Base-by-base conservation (phyloP, 306 rosid species). In the Pterocarpus macrocarpus region DNA sequence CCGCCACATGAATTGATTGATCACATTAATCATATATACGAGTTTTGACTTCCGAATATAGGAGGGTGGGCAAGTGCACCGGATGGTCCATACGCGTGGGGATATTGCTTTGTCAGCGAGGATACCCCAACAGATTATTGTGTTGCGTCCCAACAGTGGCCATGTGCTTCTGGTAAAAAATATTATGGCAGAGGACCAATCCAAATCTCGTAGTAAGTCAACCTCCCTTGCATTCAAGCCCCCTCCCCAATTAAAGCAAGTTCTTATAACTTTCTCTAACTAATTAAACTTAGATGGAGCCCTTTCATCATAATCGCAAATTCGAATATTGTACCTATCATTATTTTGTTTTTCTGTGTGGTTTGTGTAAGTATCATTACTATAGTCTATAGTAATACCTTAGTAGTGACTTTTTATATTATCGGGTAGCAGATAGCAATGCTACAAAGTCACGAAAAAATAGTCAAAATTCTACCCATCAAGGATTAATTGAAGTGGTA, bases 141-240 rank as follows among this genome's bases (percentile, higher is more conserved):
- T 57, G 4, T 32, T 0, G 2, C 58, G 5, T 52, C 56, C 91
- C 1, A 75, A 16, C 58, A 36, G 2, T 83, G 87, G 87, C 94
- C 92, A 7, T 90, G 92, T 66, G 83, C 93, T 63, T 0, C 88
- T 36, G 97, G 97, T 7, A 80, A 69, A 64, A 69, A 69, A 17
- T 92, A 92, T 49, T 90, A 87, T 63, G 93, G 97, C 49, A 78
- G 94, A 49, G 97, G 97, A 44, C 97, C 94, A 1, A 90, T 92
- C 30, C 97, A 92, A 78, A 80, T 92, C 13, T 69, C 89, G 4
- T 83, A 83, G 95, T 91, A 72, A 85, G 62, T 30, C 12, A 47
- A 2, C 1, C 22, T 43, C 44, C 17, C 17, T 62, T 62, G 8
- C 67, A 62, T 33, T 39, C 17, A 36, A 8, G 5, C 7, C 1